These are phyloP conservation scores for Colletotrichum agaves DNA, from an alignment of 2,329 filamentous ascomycete genomes.

Conservation along the genomic window DNA sequence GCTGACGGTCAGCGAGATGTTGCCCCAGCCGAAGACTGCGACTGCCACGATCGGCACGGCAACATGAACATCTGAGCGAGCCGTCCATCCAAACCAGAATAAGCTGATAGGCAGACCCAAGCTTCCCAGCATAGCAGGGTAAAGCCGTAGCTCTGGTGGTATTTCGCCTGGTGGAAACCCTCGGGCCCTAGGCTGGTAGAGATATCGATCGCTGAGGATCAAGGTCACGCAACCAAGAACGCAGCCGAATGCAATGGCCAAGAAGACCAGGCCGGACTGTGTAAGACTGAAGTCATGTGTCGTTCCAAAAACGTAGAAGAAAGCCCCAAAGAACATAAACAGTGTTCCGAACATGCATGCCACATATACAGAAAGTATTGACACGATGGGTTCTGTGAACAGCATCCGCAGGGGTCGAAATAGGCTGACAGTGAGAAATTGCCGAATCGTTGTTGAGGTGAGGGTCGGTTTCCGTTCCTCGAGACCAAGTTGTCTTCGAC, in stretches of 20 bases:
- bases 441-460: conserved; percentile 47
- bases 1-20: background rate
- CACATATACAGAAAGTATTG: conserved; percentile 62
- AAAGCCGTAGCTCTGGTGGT: background rate
- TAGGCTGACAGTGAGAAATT: conserved; percentile 58
- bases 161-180: background rate
- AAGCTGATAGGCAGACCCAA: background rate
- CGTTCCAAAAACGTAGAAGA: background rate
- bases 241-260: background rate
- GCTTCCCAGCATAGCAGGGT: background rate
- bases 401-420: conserved; percentile 62
- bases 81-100: background rate
- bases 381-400: conserved; percentile 70
- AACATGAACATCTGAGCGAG: background rate
- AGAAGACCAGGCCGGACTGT: background rate
- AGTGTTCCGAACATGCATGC: conserved; percentile 62
- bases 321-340: conserved; percentile 59
- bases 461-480: conserved; percentile 39
- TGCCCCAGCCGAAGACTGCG: background rate
- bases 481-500: background rate
- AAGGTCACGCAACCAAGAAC: background rate
- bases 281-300: background rate
- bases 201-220: background rate
- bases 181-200: background rate
- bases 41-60: background rate